Evolutionary conservation across 2,329 filamentous ascomycete genomes (phyloP).

Genomic region (Cladophialophora bantiana): DNA sequence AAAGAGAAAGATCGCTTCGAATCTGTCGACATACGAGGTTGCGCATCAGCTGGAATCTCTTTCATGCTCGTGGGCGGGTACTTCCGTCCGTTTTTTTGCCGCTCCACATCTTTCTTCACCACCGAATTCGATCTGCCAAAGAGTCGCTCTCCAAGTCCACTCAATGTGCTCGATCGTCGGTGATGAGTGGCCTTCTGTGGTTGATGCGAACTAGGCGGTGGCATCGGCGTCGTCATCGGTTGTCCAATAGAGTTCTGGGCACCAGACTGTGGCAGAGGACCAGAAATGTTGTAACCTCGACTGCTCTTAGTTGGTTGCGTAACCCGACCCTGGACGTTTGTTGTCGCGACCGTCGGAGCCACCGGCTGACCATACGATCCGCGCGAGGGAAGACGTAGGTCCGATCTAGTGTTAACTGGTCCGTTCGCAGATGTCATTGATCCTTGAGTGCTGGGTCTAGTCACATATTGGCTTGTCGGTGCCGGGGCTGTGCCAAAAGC

Average conservation of each 20-base stretch:
- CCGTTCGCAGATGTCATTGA: constrained; percentile 73
- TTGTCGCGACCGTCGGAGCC: constrained; percentile 84
- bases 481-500: constrained; percentile 52
- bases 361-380: constrained; percentile 87
- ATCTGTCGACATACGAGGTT: constrained; percentile 72
- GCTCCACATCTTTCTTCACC: constrained; percentile 41
- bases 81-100: constrained; percentile 64
- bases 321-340: constrained; percentile 87
- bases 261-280: constrained; percentile 67
- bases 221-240: constrained; percentile 64
- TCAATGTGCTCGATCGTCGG: constrained; percentile 77
- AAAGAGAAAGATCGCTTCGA: constrained; percentile 76
- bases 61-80: constrained; percentile 95
- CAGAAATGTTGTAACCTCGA: constrained; percentile 75
- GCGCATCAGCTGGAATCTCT: constrained; percentile 64
- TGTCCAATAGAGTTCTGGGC: constrained; percentile 62
- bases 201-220: constrained; percentile 58
- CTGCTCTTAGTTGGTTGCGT: constrained; percentile 73
- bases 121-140: constrained; percentile 81
- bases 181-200: constrained; percentile 58
- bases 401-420: constrained; percentile 42
- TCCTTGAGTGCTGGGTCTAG: constrained; percentile 79
- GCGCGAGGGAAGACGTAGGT: constrained; percentile 71
- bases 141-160: constrained; percentile 80
- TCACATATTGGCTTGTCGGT: constrained; percentile 44